Base-by-base conservation (phyloP, 2,329 filamentous ascomycete genomes). In the Zarea fungicola region DNA sequence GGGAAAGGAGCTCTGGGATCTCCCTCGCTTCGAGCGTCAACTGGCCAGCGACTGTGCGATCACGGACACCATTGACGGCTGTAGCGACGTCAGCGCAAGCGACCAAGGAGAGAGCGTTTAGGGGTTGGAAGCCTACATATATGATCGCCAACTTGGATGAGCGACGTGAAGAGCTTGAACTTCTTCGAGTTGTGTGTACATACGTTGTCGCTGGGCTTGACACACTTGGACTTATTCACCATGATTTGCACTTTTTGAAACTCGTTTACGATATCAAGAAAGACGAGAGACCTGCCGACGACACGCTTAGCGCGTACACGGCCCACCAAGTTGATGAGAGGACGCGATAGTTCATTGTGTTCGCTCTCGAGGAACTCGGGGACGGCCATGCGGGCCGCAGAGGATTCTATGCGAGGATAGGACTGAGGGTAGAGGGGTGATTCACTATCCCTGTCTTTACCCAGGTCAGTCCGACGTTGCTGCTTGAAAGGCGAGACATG, bases 91-190 rank as follows among this genome's bases (percentile, higher is more conserved):
- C 52, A 54, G 48, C 39, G 42, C 22, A 28, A 26, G 55, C 50
- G 48, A 37, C 50, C 50, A 42, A 46, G 36, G 52, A 44, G 36
- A 34, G 45, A 47, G 39, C 36, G 39, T 35, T 28, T 39, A 44
- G 54, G 40, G 46, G 48, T 55, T 54, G 56, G 55, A 54, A 54
- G 61, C 85, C 71, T 76, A 89, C 87, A 84, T 62, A 92, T 83
- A 63, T 87, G 84, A 70, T 97, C 93, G 54, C 93, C 93, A 57
- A 87, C 80, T 56, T 86, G 81, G 41, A 91, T 74, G 48, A 88
- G 67, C 53, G 81, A 81, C 54, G 78, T 78, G 54, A 87, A 78
- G 32, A 77, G 65, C 59, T 79, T 84, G 58, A 84, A 83, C 32
- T 67, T 65, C 42, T 50, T 44, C 23, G 34, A 40, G 42, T 44